A percentile compares a stretch with the other conserved stretches of the same genome.
Evolutionary conservation across 2,329 filamentous ascomycete genomes (phyloP).

Genomic region (Pseudomassariella vexata): DNA sequence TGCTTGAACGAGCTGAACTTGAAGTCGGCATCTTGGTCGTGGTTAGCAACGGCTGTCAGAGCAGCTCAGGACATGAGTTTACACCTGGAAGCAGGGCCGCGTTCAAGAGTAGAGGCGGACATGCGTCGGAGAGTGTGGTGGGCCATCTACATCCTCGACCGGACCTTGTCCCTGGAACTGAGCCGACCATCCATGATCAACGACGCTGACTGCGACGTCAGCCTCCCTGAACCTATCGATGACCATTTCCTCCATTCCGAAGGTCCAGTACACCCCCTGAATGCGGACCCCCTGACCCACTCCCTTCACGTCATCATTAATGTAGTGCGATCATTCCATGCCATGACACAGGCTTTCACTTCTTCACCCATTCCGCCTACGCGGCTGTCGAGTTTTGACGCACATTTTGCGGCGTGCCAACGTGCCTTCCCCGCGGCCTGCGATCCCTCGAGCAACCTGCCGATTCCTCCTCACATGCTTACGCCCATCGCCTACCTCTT

Average conservation of each 20-base stretch:
- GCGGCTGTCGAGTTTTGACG: conserved; percentile 73
- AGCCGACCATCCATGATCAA: conserved; percentile 77
- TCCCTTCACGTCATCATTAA: conserved; percentile 76
- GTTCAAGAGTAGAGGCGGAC: conserved; percentile 72
- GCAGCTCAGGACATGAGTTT: conserved; percentile 80
- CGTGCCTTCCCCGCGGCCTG: conserved; percentile 70
- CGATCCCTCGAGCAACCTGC: conserved; percentile 58
- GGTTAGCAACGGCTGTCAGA: conserved; percentile 74
- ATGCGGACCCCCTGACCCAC: conserved; percentile 53
- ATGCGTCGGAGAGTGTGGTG: conserved; percentile 90
- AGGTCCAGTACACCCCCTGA: conserved; percentile 46
- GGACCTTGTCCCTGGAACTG: conserved; percentile 72
- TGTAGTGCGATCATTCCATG: conserved; percentile 71
- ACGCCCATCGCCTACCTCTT: conserved; percentile 74
- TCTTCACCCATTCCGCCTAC: conserved; percentile 59
- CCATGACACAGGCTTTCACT: conserved; percentile 65
- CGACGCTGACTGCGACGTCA: conserved; percentile 82
- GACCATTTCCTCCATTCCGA: conserved; percentile 67
- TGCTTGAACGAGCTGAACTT: conserved; percentile 83
- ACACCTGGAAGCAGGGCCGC: conserved; percentile 67
- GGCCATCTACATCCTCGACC: conserved; percentile 85
- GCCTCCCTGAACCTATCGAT: conserved; percentile 72
- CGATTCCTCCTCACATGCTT: conserved; percentile 69
- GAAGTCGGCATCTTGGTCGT: conserved; percentile 79
- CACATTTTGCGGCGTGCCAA: conserved; percentile 71